Conservation (phyloP, 106 monocot genomes). For the Chionographis japonica region DNA sequence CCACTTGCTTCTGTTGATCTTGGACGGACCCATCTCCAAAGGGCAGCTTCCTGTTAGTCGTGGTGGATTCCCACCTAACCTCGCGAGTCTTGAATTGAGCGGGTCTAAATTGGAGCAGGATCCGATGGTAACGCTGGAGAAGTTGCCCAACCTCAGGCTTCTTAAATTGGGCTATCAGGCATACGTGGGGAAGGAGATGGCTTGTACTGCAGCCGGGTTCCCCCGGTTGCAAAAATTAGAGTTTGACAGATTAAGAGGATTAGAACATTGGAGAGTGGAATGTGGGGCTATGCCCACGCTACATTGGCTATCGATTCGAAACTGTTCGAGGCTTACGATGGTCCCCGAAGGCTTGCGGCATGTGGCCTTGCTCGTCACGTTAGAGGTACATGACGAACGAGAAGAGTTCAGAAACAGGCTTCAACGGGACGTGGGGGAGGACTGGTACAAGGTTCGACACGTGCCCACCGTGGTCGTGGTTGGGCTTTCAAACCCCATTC, state of each 20-base stretch:
- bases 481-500: no score
- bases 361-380: neutral
- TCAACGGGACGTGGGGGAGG: neutral
- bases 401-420: neutral
- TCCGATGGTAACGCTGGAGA: constrained; percentile 1
- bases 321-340: neutral
- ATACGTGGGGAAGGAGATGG: neutral
- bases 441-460: neutral
- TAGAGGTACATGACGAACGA: neutral
- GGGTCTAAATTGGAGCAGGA: neutral
- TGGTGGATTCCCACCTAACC: neutral
- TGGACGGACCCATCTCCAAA: no score
- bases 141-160: constrained; percentile 1
- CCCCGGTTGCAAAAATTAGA: neutral
- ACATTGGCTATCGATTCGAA: neutral
- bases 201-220: constrained; percentile 3
- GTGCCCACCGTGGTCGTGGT: neutral
- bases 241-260: neutral
- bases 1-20: no score
- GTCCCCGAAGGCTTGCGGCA: neutral
- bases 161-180: neutral
- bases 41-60: no score
- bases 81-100: neutral
- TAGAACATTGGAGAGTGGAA: neutral
- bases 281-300: neutral